phyloP scores from a whole-genome alignment of 306 rosid species.

The Biancaea sappan region DNA sequence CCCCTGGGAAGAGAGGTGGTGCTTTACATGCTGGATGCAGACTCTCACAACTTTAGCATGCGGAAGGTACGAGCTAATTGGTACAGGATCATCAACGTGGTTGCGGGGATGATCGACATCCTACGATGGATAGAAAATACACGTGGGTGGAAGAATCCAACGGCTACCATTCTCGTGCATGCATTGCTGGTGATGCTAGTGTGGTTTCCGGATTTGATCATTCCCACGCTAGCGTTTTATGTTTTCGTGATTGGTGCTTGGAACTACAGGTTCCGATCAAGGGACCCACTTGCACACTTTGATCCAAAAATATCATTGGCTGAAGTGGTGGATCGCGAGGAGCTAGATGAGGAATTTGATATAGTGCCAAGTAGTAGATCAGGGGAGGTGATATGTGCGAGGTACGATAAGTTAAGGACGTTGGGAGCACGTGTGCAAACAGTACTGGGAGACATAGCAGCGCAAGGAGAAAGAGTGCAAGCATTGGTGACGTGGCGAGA shows the following conservation, averaged over 20 bases:
- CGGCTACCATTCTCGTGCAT: conserved; percentile 71
- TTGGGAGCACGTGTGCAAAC: conserved; percentile 80
- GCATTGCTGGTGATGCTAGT: conserved; percentile 65
- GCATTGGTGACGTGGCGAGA: conserved; percentile 94
- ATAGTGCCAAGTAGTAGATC: conserved; percentile 50
- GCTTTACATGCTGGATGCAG: conserved; percentile 72
- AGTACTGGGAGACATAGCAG: conserved; percentile 69
- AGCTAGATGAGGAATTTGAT: conserved; percentile 86
- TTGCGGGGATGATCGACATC: conserved; percentile 54
- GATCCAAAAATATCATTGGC: conserved; percentile 67
- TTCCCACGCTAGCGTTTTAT: conserved; percentile 65
- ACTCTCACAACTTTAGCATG: conserved; percentile 72
- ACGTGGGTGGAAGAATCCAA: conserved; percentile 83
- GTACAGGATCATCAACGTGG: conserved; percentile 63
- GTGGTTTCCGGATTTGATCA: conserved; percentile 86
- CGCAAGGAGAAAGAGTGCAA: conserved; percentile 82
- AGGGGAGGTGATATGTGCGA: conserved; percentile 42
- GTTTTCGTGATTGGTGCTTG: conserved; percentile 65
- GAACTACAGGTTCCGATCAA: conserved; percentile 69
- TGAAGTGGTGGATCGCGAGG: conserved; percentile 62
- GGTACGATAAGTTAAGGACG: conserved; percentile 73
- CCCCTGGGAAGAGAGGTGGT: conserved; percentile 68
- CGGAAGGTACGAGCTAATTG: conserved; percentile 80
- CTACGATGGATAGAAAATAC: conserved; percentile 72
- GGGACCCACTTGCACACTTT: conserved; percentile 58